A percentile compares a stretch with the other conserved stretches of the same genome.
Evolutionary conservation across 768 basidiomycete species (phyloP).

Genomic region (Imleria badia): DNA sequence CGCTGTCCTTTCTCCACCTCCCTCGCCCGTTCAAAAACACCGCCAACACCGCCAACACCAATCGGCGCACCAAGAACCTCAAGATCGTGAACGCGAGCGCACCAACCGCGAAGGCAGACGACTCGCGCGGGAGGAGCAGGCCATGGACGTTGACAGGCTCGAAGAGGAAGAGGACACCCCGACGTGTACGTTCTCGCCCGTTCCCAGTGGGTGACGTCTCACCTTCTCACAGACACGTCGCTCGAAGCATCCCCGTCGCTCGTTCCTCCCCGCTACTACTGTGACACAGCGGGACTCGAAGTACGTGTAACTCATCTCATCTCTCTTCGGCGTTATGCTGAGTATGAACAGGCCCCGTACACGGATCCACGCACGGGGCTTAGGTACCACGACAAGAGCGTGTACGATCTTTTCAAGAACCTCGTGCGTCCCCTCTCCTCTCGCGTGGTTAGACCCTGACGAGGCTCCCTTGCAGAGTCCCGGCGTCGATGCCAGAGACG

Average conservation of each 20-base stretch:
- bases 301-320: conserved; percentile 33
- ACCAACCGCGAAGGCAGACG: conserved; percentile 60
- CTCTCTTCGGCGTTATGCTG: not conserved
- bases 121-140: conserved; percentile 45
- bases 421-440: conserved; percentile 43
- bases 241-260: conserved; percentile 86
- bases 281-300: conserved; percentile 77
- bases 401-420: conserved; percentile 21
- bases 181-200: conserved; percentile 51
- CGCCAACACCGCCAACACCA: conserved; percentile 64
- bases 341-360: not conserved
- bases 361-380: too few species aligned
- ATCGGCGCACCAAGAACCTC: conserved; percentile 76
- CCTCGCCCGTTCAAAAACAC: conserved; percentile 81
- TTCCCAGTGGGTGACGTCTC: not conserved
- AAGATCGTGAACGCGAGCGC: conserved; percentile 56
- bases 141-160: conserved; percentile 58
- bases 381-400: too few species aligned
- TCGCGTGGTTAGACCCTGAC: not conserved
- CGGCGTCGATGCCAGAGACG: too few species aligned
- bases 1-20: conserved; percentile 67
- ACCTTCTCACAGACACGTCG: conserved; percentile 56
- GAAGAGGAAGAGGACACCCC: conserved; percentile 67
- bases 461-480: conserved; percentile 40
- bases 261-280: conserved; percentile 72